These are phyloP conservation scores for Epichloe sibirici DNA, from an alignment of 2,329 filamentous ascomycete species.

Conservation along the genomic window DNA sequence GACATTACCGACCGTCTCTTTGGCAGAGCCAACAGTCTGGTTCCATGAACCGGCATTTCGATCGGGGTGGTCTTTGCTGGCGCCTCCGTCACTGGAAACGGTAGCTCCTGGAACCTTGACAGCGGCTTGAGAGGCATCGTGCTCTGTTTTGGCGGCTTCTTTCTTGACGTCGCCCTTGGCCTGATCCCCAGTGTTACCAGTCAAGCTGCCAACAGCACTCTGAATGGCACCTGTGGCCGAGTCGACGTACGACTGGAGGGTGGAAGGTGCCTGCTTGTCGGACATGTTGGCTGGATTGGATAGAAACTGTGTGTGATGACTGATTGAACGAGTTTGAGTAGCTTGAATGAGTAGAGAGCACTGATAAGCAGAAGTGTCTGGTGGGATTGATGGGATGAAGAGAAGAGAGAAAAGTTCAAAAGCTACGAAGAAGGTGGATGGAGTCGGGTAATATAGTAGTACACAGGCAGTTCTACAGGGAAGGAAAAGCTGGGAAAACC, in stretches of 20 bases:
- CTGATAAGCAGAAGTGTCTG: not conserved
- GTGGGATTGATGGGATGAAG: not conserved
- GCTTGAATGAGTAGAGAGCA: not conserved
- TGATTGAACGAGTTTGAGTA: not conserved
- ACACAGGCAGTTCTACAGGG: not conserved
- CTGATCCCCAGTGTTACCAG: conserved; percentile 30
- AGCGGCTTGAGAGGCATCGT: conserved; percentile 63
- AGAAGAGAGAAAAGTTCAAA: not conserved
- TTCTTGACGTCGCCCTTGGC: conserved; percentile 22
- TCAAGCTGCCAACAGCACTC: conserved; percentile 57
- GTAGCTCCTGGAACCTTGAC: conserved; percentile 62
- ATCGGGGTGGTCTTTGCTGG: conserved; percentile 59
- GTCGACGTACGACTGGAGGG: conserved; percentile 67
- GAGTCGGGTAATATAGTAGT: conserved; percentile 1
- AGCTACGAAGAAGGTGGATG: not conserved
- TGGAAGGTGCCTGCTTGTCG: conserved; percentile 42
- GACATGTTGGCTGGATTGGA: conserved; percentile 12
- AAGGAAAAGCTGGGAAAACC: not conserved
- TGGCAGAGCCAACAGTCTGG: conserved; percentile 77
- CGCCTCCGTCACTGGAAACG: conserved; percentile 55
- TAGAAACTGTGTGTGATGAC: not conserved
- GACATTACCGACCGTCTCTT: conserved; percentile 67
- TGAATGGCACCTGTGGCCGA: conserved; percentile 61
- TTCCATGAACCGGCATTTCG: conserved; percentile 67
- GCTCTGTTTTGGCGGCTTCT: conserved; percentile 50